Evolutionary conservation across 768 basidiomycete genomes (phyloP).

Genomic region (Leccinellum rugosiceps): DNA sequence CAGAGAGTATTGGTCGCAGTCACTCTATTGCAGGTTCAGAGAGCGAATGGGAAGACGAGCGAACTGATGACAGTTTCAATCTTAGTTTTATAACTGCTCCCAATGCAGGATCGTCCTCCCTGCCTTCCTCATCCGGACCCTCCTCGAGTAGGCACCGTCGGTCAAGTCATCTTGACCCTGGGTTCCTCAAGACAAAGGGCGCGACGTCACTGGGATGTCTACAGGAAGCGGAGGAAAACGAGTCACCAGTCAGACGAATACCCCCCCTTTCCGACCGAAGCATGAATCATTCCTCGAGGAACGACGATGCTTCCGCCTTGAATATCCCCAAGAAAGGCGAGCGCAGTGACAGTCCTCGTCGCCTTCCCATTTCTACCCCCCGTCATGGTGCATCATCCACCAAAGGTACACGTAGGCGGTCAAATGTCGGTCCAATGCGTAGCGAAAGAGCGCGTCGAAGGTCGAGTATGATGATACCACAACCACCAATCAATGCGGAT

Average conservation of each 20-base stretch:
- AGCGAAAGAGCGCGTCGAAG: slow-evolving; percentile 69
- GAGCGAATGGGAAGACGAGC: slow-evolving; percentile 90
- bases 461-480: slow-evolving; percentile 81
- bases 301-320: slow-evolving; percentile 21
- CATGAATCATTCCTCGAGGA: slow-evolving; percentile 45
- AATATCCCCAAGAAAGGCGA: slow-evolving; percentile 37
- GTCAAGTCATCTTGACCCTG: slow-evolving; percentile 65
- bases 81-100: slow-evolving; percentile 44
- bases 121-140: slow-evolving; percentile 35
- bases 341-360: slow-evolving; percentile 44
- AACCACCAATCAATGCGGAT: slow-evolving; percentile 46
- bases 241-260: slow-evolving; percentile 28
- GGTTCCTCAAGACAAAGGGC: slow-evolving; percentile 58
- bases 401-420: slow-evolving; percentile 54
- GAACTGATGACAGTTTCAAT: slow-evolving; percentile 73
- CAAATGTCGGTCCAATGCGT: slow-evolving; percentile 74
- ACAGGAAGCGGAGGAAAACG: slow-evolving; percentile 68
- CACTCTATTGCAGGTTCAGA: slow-evolving; percentile 63
- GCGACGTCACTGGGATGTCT: slow-evolving; percentile 56
- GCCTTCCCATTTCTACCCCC: slow-evolving; percentile 46
- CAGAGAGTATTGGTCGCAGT: slow-evolving; percentile 28
- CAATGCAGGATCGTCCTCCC: slow-evolving; percentile 25
- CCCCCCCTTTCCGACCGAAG: slow-evolving; percentile 63
- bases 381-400: slow-evolving; percentile 30
- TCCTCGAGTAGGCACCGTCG: slow-evolving; percentile 44